These are phyloP conservation scores for Paecilomyces dactylethromorphus DNA, from an alignment of 2,329 filamentous ascomycete species.

Conservation along the genomic window DNA sequence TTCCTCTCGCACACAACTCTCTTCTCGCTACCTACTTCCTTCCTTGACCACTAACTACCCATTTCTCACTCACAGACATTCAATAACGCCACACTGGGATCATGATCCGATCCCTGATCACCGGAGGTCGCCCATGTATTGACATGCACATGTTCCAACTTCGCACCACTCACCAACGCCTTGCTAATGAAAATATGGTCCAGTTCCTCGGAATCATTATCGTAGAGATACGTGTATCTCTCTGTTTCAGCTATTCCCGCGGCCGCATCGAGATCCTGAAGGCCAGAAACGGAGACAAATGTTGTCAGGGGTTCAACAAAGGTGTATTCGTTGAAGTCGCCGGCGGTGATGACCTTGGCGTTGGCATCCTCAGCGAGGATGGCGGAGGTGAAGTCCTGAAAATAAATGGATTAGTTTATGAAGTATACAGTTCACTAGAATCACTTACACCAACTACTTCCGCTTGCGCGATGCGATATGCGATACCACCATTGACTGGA, in stretches of 20 bases:
- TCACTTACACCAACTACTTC: conserved; percentile 50
- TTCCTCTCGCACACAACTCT: too few relatives aligned
- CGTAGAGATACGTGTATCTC: conserved; percentile 65
- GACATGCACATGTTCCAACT: conserved; percentile 60
- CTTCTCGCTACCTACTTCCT: too few relatives aligned
- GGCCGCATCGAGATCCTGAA: conserved; percentile 58
- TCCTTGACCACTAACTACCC: too few relatives aligned
- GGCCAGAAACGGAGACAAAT: conserved; percentile 48
- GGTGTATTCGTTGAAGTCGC: conserved; percentile 68
- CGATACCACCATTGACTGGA: conserved; percentile 59
- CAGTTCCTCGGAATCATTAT: conserved; percentile 62
- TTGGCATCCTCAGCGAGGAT: conserved; percentile 52
- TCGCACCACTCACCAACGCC: conserved; percentile 36
- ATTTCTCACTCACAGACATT: conserved; percentile 47
- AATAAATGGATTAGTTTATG: too few relatives aligned
- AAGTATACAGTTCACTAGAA: too few relatives aligned
- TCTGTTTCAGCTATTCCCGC: conserved; percentile 48
- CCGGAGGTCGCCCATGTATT: conserved; percentile 60
- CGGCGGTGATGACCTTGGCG: conserved; percentile 55
- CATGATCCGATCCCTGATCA: conserved; percentile 60
- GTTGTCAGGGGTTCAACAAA: conserved; percentile 54
- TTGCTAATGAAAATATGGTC: conserved; percentile 65
- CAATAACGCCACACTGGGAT: conserved; percentile 59
- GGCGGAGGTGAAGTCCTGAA: conserved; percentile 47
- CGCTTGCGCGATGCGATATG: conserved; percentile 51